Evolutionary conservation across 164 flowering plant species (phyloP).

Genomic region (Magnolia changhungtana): DNA sequence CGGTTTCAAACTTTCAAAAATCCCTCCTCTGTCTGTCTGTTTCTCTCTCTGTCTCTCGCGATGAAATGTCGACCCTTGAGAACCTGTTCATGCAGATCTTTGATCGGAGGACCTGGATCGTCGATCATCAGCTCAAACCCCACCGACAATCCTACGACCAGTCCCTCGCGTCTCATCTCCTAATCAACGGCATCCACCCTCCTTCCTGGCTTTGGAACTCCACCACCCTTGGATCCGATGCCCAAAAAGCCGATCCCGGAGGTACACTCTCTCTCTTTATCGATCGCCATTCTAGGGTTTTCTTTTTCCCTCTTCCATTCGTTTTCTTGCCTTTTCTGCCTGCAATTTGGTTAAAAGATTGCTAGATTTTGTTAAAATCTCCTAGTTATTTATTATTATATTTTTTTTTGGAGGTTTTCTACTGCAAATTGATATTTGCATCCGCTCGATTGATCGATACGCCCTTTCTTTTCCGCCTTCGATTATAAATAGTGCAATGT

Average conservation of each 20-base stretch:
- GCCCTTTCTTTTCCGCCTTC: not conserved
- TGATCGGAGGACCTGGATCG: constrained; percentile 54
- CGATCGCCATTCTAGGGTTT: not conserved
- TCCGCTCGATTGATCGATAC: not conserved
- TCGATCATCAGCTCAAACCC: constrained; percentile 57
- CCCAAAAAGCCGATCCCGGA: constrained; percentile 22
- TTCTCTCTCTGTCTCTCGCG: not conserved
- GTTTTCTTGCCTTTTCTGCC: not conserved
- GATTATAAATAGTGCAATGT: no score
- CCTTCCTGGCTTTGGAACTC: constrained; percentile 66
- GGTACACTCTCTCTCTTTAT: constrained; percentile 25
- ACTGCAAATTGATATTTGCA: not conserved
- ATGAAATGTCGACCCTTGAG: constrained; percentile 52
- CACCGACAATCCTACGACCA: constrained; percentile 52
- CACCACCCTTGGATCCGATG: constrained; percentile 7
- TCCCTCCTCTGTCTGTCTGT: no score
- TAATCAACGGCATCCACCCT: constrained; percentile 65
- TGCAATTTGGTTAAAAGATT: no score
- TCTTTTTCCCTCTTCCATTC: not conserved
- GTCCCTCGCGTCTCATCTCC: constrained; percentile 54
- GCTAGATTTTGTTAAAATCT: not conserved
- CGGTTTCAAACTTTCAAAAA: no score
- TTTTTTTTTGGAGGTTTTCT: not conserved
- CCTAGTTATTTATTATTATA: no score
- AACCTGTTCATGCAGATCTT: constrained; percentile 68